Base-by-base conservation (phyloP, 192 early-diverging fungal species). In the Coemansia brasiliensis region DNA sequence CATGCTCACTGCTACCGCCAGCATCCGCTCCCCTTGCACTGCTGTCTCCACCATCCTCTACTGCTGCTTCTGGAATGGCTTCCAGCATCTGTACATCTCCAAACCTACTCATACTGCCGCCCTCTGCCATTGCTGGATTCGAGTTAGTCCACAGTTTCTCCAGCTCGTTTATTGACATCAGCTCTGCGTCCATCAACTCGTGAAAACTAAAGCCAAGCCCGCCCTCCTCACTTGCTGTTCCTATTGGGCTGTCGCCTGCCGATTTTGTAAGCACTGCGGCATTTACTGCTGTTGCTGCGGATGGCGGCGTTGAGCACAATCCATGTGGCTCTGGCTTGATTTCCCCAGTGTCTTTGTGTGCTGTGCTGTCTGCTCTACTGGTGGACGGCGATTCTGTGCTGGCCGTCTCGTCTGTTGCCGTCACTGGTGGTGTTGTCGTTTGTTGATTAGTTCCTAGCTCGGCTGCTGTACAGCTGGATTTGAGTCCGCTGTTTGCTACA, bases 151-250 rank as follows among this genome's bases (percentile, higher is more conserved):
- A 73, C 21, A 86, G 70, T 40, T 74, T 79, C 58, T 86, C 84
- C 24, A 86, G 63, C 63, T 86, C 84, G 24, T 79, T 82, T 2
- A 86, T 72, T 8, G 84, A 84, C 84, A 86, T 86, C 0, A 79
- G 75, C 61, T 84, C 84, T 27, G 83, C 81, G 24, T 86, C 82
- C 64, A 83, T 82, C 21, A 86, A 79, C 26, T 86, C 84, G 63
- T 84, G 79, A 61, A 85, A 72, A 43, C 67, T 71, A 67, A 72
- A 65, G 41, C 58, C 78, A 24, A 62, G 46, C 24, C 55, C 63
- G 32, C 52, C 22, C 21, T 52, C 18, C 2, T 7, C 35, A 10
- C 35, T 32, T 37, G 12, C 11, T 16, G 0, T 6, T 29, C 27
- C 27, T 29, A 29, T 29, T 29, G 27, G 27, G 27, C 27, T 17